Base-by-base conservation (phyloP, 2,329 filamentous ascomycete species). In the Botrytis squamosa region DNA sequence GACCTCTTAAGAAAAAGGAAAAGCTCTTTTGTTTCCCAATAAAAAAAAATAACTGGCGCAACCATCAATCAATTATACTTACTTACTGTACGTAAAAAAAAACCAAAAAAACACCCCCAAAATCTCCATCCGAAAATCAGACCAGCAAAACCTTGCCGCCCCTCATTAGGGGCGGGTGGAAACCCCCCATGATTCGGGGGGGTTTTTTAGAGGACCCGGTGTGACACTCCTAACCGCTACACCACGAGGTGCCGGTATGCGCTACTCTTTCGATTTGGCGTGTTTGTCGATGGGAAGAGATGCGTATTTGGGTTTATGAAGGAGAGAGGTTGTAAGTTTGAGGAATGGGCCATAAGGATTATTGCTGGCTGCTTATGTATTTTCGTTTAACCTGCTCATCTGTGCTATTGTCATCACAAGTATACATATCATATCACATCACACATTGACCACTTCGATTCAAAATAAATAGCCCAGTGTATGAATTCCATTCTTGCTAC, bases 401-500 rank as follows among this genome's bases (percentile, higher is more conserved):
- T 63, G 14, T n/a, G 9, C 38, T 64, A 4, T 36, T 9, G 3
- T 22, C 29, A 59, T 62, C 36, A 40, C 22, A 33, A 36, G 25
- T 4, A n/a, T 9, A 18, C 52, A 36, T 33, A 29, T 44, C 25
- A 33, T 22, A 40, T n/a, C 25, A 62, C 57, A 44, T 46, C 42
- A 49, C 36, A 71, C 10, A 25, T 55, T 33, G 64, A 42, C 16
- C 7, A 22, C 8, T n/a, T 44, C 52, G 29, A 25, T 42, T 22
- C 36, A 59, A 22, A 38, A 29, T 14, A 12, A 25, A 38, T 9
- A 33, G 65, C 29, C 33, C 25, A 71, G 29, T 55, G 25, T 66
- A 65, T n/a, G 46, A 65, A 55, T 55, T 71, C 16, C 25, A 52
- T 65, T 71, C 33, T 64, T 52, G 62, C 33, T 71, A 71, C 69